Evolutionary conservation across 225 moss, liverwort and hornwort genomes (phyloP), one percentile per base, ranked within the genome.

Genomic region (Antitrichia curtipendula): DNA sequence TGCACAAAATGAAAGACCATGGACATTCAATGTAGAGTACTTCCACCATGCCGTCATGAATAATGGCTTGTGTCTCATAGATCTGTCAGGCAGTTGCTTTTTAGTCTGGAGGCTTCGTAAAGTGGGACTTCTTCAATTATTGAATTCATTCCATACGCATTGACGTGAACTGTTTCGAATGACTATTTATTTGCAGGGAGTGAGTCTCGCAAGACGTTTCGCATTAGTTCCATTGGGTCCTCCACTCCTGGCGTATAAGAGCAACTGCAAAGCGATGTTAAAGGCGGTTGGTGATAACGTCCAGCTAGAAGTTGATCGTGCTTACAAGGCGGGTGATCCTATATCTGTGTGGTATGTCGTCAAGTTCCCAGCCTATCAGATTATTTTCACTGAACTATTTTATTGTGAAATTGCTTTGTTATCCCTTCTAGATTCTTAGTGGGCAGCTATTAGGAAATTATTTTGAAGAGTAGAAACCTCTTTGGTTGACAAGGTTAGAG

Each of bases 181-280:
- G 40, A 78, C 40, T 78, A 57, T 57, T 87, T 74, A 40, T 76
- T 61, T 91, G 70, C 93, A 99, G 99, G 97, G 99, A 78, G 99
- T 99, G 71, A 97, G 99, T 89, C 91, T 99, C 64, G 97, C 97
- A 45, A 96, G 99, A 84, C 95, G 99, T 4, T 99, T 99, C 85
- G 97, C 97, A 86, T 90, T 99, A 88, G 99, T 99, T 36, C 99
- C 99, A 20, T 90, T 99, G 78, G 99, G 99, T 32, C 99, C 99
- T 45, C 99, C 99, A 81, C 91, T 99, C 76, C 87, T 99, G 63
- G 96, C 97, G 20, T 99, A 99, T 81, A 92, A 95, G 90, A 99
- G 99, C 91, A 97, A 93, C 86, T 96, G 92, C 87, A 95, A 94
- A 91, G 99, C 99, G 62, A 99, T 99, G 99, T 89, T 99, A 86